Percentiles rank a stretch among this genome's conserved stretches.
Evolutionary conservation across 257 asterid species (phyloP).

Genomic region (Osmanthus fragrans): DNA sequence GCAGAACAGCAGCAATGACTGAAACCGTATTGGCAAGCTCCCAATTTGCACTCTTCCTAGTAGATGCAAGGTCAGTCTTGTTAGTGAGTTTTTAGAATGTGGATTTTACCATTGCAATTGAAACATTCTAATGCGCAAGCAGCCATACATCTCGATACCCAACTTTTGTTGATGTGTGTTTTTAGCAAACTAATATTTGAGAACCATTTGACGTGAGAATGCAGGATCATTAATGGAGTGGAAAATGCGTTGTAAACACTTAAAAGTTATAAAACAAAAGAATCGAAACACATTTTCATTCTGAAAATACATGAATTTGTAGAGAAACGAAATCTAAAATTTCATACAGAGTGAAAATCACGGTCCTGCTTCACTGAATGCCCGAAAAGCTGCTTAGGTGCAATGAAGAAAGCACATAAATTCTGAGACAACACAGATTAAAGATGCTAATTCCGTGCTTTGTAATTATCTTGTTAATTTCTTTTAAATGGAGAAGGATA

Average conservation of each 20-base stretch:
- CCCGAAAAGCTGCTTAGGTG: neutral
- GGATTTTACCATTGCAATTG: slow-evolving; percentile 1
- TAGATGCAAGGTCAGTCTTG: slow-evolving; percentile 77
- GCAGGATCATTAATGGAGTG: neutral
- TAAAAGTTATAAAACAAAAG: neutral
- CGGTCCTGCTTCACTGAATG: neutral
- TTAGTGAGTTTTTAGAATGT: slow-evolving; percentile 7
- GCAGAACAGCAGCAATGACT: slow-evolving; percentile 93
- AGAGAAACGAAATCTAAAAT: neutral
- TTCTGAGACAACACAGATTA: neutral
- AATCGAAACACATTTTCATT: slow-evolving; percentile 7
- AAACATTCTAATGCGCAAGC: slow-evolving; percentile 5
- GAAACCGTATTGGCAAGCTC: slow-evolving; percentile 68
- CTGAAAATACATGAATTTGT: neutral
- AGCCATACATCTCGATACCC: slow-evolving; percentile 5
- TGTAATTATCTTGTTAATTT: neutral
- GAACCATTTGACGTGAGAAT: slow-evolving; percentile 1
- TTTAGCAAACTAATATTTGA: slow-evolving; percentile 9
- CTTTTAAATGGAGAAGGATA: neutral
- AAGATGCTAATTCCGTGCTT: neutral
- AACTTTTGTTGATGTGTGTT: slow-evolving; percentile 4
- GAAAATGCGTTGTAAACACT: neutral
- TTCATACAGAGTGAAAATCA: neutral
- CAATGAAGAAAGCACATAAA: slow-evolving; percentile 16
- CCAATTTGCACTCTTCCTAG: slow-evolving; percentile 67